These are phyloP conservation scores for Aurantiochytrium sp. DNA, from an alignment of 108 stramenopile species.

Conservation along the genomic window DNA sequence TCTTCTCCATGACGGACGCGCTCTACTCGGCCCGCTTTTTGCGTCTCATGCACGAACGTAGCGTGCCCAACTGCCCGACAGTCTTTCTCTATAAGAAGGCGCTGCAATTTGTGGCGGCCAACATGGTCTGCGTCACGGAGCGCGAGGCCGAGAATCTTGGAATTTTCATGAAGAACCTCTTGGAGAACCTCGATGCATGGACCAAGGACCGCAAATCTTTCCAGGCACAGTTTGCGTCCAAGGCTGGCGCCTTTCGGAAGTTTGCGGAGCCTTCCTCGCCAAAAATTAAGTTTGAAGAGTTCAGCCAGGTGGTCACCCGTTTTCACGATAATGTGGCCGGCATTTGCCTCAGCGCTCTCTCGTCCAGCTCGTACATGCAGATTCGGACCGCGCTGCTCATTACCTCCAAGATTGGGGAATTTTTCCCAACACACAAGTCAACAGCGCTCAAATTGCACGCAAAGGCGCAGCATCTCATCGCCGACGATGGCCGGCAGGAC, in stretches of 20 bases:
- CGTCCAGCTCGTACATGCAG: neutral
- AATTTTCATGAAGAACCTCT: neutral
- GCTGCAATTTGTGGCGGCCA: neutral
- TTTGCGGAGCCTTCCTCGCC: neutral
- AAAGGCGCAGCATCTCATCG: neutral
- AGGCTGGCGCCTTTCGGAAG: neutral
- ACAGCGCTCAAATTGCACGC: neutral
- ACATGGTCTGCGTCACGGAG: slow-evolving; percentile 7
- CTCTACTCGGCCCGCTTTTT: neutral
- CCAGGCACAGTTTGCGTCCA: neutral
- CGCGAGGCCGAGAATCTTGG: neutral
- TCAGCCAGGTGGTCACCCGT: neutral
- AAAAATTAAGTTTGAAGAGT: neutral
- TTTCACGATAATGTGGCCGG: neutral
- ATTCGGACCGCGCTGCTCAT: neutral
- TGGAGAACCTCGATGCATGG: neutral
- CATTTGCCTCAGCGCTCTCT: neutral
- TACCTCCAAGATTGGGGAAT: neutral
- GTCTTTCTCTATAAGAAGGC: neutral
- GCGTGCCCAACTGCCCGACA: neutral
- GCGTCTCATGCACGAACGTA: slow-evolving; percentile 1
- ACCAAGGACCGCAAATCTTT: neutral
- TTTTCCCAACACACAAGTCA: neutral
- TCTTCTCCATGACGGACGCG: neutral
- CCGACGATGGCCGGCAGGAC: neutral